Base-by-base conservation (phyloP, 345 rosid species). In the Pistacia atlantica region DNA sequence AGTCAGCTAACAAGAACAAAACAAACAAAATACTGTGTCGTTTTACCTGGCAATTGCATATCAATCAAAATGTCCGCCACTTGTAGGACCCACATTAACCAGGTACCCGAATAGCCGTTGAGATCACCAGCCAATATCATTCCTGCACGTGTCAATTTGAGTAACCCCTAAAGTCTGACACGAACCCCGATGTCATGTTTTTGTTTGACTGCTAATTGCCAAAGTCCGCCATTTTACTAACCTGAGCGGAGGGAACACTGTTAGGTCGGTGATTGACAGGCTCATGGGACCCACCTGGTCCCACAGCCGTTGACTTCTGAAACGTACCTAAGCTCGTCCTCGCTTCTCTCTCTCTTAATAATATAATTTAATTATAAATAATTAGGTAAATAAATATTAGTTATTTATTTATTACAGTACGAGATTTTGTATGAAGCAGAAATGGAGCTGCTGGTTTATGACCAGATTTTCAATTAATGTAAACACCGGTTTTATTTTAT, bases 231-330 rank as follows among this genome's bases (percentile, higher is more conserved):
- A 1, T 1, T 4, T 22, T 70, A 84, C 25, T 80, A 80, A n/a
- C 77, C 52, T 83, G 76, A 71, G 73, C 81, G 31, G 37, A 9
- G 67, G 75, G 70, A 52, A 65, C 78, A 76, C 67, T 4, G 42
- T 60, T 35, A 5, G 67, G 52, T 52, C 52, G 51, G 69, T 62
- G 45, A 60, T 73, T 70, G 79, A 76, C 77, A 51, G 33, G 51
- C 2, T 11, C 10, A 5, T 74, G 75, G 82, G 80, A 0, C 84
- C 79, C 51, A 1, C 8, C 1, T 18, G 73, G 67, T 7, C 77
- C 73, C 72, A 18, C 14, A 37, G n/a, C 67, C 75, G 85, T 82
- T 81, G 87, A 84, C 87, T 68, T 80, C 0, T 0, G 0, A 0
- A 0, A 2, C 13, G 45, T 42, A 5, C 2, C 18, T 28, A 22